A percentile compares a stretch with the other conserved stretches of the same genome.
These are phyloP conservation scores for Brassica juncea DNA, from an alignment of 345 rosid species.

Conservation along the genomic window DNA sequence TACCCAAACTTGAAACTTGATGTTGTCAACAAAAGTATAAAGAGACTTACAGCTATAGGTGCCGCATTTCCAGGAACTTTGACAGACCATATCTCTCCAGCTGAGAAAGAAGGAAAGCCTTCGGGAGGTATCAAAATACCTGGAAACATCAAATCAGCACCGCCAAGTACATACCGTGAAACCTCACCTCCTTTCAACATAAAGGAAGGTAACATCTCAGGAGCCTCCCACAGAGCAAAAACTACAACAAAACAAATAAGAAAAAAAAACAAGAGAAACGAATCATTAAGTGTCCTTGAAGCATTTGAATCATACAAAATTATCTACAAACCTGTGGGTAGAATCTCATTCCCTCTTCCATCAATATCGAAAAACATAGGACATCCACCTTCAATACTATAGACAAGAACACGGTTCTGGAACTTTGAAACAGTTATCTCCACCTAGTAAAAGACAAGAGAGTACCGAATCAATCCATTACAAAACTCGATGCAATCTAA, in stretches of 20 bases:
- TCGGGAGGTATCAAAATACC: slow-evolving; percentile 71
- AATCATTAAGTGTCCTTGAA: background rate
- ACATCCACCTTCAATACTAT: slow-evolving; percentile 73
- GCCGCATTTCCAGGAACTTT: slow-evolving; percentile 93
- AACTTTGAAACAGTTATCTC: slow-evolving; percentile 82
- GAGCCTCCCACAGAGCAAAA: slow-evolving; percentile 89
- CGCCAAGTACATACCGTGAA: slow-evolving; percentile 82
- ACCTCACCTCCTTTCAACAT: slow-evolving; percentile 88
- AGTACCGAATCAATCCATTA: slow-evolving; percentile 6
- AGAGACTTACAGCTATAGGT: slow-evolving; percentile 75
- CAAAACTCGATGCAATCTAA: slow-evolving; percentile 9
- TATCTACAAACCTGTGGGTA: slow-evolving; percentile 69
- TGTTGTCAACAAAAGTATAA: background rate
- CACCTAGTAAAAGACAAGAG: slow-evolving; percentile 47
- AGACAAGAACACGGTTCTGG: slow-evolving; percentile 79
- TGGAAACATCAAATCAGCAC: slow-evolving; percentile 99
- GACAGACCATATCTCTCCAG: slow-evolving; percentile 88
- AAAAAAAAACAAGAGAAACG: background rate
- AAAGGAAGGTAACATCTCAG: slow-evolving; percentile 79
- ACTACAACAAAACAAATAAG: slow-evolving; percentile 46
- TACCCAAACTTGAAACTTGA: background rate
- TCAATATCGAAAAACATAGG: slow-evolving; percentile 89
- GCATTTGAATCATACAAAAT: background rate
- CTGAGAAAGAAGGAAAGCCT: slow-evolving; percentile 68
- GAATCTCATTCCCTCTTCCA: slow-evolving; percentile 85